Evolutionary conservation across 2,329 filamentous ascomycete species (phyloP), one percentile per base, ranked within the genome.

Genomic region (Ramularia endophylla): DNA sequence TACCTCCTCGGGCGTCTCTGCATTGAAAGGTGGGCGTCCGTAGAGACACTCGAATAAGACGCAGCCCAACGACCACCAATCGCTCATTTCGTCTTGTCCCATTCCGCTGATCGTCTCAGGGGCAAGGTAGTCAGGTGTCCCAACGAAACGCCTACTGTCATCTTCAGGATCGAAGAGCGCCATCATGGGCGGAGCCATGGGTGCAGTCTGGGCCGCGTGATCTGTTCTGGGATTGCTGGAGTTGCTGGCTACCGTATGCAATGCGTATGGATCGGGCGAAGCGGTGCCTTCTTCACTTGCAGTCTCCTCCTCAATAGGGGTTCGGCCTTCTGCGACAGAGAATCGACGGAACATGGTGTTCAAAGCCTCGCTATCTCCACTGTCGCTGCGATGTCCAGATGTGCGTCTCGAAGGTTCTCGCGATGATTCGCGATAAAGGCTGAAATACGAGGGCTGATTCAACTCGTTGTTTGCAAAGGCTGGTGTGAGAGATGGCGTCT

Each of bases 1-100:
- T 1, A 98, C 92, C 54, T 92, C 76, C 55, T 98, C 92, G 0
- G 92, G 87, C 35, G 89, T 88, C 15, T 75, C 72, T 1, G 87
- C 92, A 62, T 97, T 88, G 64, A 98, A 98, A 0, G 92, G 92
- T 1, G 92, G 92, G 43, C 87, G 83, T 1, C 92, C 92, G 58
- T 87, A 97, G 2, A 98, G 70, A 52, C 95, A 95, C 58, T 98
- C 92, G 57, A 95, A 98, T 65, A 97, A 71, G 54, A 98, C 97
- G 63, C 94, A 98, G 1, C 92, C 92, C n/a, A 98, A 75, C 16
- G 92, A 97, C 92, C 92, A 98, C 92, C 92, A 98, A 79, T 98
- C 92, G 60, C 92, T 97, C 53, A 90, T 92, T 64, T 97, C 90
- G 58, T 98, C 92, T 64, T 98, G 92, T 2, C 90, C 88, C 52